These are phyloP conservation scores for Pythium sp. DNA, from an alignment of 352 stramenopile genomes.

Conservation along the genomic window DNA sequence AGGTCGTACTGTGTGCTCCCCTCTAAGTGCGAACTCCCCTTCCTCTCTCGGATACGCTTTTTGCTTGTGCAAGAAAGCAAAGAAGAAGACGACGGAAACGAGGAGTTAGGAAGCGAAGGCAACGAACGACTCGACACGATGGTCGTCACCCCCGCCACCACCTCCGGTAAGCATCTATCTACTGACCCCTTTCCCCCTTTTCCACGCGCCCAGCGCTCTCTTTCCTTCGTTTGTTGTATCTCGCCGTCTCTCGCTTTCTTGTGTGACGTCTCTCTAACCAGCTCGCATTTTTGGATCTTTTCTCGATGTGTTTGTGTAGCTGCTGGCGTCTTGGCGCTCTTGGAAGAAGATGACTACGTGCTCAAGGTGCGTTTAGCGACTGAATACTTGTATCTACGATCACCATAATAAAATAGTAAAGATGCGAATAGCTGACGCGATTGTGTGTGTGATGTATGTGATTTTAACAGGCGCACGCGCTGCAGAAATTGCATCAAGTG, in stretches of 20 bases:
- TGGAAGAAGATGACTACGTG: constrained; percentile 90
- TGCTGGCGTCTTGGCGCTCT: constrained; percentile 83
- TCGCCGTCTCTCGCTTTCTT: not conserved
- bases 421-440: constrained; percentile 2
- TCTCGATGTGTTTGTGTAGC: constrained; percentile 35
- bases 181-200: not conserved
- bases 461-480: constrained; percentile 71
- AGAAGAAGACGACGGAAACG: constrained; percentile 12
- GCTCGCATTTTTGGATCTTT: constrained; percentile 18
- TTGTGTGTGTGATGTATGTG: constrained; percentile 15
- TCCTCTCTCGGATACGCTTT: constrained; percentile 14
- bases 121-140: constrained; percentile 11
- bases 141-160: constrained; percentile 13
- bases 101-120: not conserved
- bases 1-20: not conserved
- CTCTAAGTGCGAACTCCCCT: constrained; percentile 12
- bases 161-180: constrained; percentile 9
- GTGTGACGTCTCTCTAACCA: not conserved
- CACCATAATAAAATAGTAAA: not conserved
- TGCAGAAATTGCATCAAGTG: constrained; percentile 90
- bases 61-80: constrained; percentile 7
- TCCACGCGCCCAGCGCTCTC: not conserved
- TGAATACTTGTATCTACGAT: not conserved
- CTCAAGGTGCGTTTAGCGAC: constrained; percentile 59
- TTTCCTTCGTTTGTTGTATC: not conserved